Evolutionary conservation across 257 asterid genomes (phyloP), one percentile per base, ranked within the genome.

Genomic region (Solanum paucissectum): DNA sequence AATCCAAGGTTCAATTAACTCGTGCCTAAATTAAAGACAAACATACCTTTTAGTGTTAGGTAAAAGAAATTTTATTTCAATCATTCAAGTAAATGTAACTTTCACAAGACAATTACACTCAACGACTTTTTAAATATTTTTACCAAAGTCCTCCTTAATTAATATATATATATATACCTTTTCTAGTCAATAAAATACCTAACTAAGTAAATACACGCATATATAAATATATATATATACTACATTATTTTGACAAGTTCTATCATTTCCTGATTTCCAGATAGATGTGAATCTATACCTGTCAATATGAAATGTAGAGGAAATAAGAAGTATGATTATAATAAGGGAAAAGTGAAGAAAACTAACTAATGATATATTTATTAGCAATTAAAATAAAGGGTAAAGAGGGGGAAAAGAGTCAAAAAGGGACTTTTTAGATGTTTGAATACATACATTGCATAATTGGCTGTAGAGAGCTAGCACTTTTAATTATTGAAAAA

Each of bases 381-480:
- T 58, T 58, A 88, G 36, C 69, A 71, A 55, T 66, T 29, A 36
- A 32, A 76, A 49, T 34, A 86, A 77, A 40, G 55, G 32, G 38
- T 76, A 69, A 38, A 69, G 71, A 79, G 66, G 62, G 25, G 69
- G 33, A 87, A 36, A 40, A 89, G 73, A 90, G 88, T 87, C 87
- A 89, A 89, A 91, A 87, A 91, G 91, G 87, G 49, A n/a, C 87
- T 86, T 89, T 87, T 86, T 76, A 86, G 88, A 89, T 89, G 90
- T 83, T 83, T 88, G 91, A 79, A 85, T 90, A 87, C 90, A 91
- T 89, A 55, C 84, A 85, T 85, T 85, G 87, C 64, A 85, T 62
- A 85, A 89, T 90, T 85, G 87, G 62, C 81, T 85, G 81, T 37
- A 38, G 55, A 85, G 21, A 68, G 21, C 42, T 32, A 32, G 18